phyloP scores from a whole-genome alignment of 768 basidiomycete genomes.

The Phanerodontia chrysosporium region DNA sequence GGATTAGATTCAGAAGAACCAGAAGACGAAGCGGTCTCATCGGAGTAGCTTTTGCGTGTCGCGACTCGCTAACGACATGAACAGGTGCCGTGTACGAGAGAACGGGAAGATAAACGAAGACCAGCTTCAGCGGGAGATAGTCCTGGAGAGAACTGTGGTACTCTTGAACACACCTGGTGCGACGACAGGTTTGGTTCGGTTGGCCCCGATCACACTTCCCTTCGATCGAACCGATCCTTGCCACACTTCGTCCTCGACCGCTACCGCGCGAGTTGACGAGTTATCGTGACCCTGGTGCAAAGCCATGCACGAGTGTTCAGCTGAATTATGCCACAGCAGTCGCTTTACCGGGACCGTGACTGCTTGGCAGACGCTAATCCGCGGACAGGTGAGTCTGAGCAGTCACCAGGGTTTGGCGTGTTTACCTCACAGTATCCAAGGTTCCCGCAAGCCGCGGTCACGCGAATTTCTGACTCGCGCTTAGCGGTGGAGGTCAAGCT shows the following conservation, averaged over 20 bases:
- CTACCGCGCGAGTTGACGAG: no score
- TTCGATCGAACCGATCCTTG: background rate
- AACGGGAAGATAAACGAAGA: background rate
- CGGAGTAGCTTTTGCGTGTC: background rate
- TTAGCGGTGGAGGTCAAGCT: no score
- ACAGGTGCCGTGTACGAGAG: background rate
- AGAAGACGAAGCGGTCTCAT: background rate
- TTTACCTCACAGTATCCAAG: background rate
- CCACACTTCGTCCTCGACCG: background rate
- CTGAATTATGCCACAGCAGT: no score
- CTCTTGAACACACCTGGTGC: no score
- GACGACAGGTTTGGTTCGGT: background rate
- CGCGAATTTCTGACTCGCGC: no score
- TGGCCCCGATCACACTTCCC: background rate
- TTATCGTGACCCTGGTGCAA: no score
- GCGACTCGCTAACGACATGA: background rate
- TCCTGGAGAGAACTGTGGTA: background rate
- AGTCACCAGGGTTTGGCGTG: no score
- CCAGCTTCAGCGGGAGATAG: background rate
- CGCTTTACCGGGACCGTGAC: no score
- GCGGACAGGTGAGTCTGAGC: no score
- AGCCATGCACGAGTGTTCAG: no score
- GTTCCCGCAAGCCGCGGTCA: no score
- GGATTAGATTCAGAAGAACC: background rate
- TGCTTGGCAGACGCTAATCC: no score